Evolutionary conservation across 192 early-diverging fungal genomes (phyloP).

Genomic region (Podila horticola): DNA sequence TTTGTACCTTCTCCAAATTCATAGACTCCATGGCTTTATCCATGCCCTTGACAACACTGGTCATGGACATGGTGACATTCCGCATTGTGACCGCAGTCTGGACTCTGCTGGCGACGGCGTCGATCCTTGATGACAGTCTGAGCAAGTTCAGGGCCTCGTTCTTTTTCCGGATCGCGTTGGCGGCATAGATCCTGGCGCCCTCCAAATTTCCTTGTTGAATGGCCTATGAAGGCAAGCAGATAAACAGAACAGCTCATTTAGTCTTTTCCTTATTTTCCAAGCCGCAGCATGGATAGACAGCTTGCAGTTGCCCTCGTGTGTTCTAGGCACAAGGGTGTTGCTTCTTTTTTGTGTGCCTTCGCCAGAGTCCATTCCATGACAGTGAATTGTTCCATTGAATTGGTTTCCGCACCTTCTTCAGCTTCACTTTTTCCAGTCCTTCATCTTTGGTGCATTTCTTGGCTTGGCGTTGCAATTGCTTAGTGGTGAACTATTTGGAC

Average conservation of each 20-base stretch:
- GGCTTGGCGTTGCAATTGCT: conserved; percentile 85
- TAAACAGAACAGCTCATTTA: not conserved
- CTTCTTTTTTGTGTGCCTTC: no score
- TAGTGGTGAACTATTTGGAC: conserved; percentile 84
- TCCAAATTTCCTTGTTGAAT: conserved; percentile 94
- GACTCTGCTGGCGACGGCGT: conserved; percentile 90
- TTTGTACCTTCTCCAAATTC: conserved; percentile 91
- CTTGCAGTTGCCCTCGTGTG: no score
- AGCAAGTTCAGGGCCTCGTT: conserved; percentile 92
- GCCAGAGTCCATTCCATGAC: no score
- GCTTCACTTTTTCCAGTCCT: conserved; percentile 76
- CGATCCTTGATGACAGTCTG: conserved; percentile 88
- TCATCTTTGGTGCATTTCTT: conserved; percentile 91
- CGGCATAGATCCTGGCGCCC: conserved; percentile 92
- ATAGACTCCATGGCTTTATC: conserved; percentile 94
- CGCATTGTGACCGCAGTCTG: conserved; percentile 97
- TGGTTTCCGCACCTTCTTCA: conserved; percentile 80
- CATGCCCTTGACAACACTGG: conserved; percentile 91
- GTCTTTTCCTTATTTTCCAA: no score
- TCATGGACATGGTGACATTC: conserved; percentile 82
- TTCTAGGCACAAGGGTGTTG: no score
- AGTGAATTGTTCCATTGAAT: not conserved
- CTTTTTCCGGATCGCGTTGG: conserved; percentile 98
- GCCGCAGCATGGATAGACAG: no score
- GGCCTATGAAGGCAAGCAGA: conserved; percentile 63